Percentiles rank a stretch among this genome's conserved stretches.
Evolutionary conservation across 169 alveolate species (phyloP).

Genomic region (Perkinsus chesapeaki): DNA sequence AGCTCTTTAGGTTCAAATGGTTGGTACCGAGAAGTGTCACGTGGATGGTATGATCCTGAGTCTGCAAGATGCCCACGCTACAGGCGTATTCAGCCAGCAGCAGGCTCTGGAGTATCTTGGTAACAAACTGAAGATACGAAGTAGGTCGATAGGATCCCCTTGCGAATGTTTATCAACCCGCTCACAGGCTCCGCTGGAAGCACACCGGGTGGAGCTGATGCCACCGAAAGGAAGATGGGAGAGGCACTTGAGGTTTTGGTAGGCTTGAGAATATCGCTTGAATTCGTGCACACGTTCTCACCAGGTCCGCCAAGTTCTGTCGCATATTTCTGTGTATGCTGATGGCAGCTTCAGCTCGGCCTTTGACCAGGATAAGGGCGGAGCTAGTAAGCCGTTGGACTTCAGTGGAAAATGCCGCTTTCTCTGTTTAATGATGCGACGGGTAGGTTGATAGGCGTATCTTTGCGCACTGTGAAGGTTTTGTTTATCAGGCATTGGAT

Average conservation of each 20-base stretch:
- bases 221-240: conserved; percentile 40
- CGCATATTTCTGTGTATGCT: not conserved
- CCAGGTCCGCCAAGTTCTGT: not conserved
- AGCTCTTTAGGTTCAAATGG: conserved; percentile 6
- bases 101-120: conserved; percentile 81
- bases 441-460: conserved; percentile 44
- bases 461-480: not conserved
- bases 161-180: not conserved
- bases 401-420: conserved; percentile 79
- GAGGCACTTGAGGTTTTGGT: conserved; percentile 88
- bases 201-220: not conserved
- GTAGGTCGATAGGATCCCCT: not conserved
- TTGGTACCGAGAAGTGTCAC: conserved; percentile 25
- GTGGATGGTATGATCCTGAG: conserved; percentile 55
- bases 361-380: not conserved
- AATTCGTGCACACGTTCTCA: not conserved
- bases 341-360: conserved; percentile 1
- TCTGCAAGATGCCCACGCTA: conserved; percentile 65
- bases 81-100: conserved; percentile 63
- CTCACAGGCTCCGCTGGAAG: not conserved
- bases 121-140: conserved; percentile 44
- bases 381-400: conserved; percentile 48
- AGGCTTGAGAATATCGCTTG: not conserved
- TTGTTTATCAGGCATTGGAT: conserved; percentile 38
- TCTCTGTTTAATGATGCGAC: conserved; percentile 92